Conservation (phyloP, 331 rosid species). For the Malus hybrid region DNA sequence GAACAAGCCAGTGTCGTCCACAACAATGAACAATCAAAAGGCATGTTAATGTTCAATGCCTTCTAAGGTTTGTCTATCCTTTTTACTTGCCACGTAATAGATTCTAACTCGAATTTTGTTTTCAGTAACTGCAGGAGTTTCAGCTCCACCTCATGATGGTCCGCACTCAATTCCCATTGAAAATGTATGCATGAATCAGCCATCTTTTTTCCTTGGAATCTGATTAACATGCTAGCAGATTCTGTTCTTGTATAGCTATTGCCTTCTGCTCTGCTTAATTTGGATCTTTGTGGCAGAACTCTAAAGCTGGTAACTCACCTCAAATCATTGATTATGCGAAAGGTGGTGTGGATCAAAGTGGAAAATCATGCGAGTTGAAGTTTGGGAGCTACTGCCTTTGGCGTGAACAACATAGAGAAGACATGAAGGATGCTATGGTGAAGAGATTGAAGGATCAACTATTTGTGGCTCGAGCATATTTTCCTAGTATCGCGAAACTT, state of each 20-base stretch:
- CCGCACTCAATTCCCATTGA: conserved; percentile 30
- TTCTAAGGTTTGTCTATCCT: conserved; percentile 5
- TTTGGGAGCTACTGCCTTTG: conserved; percentile 94
- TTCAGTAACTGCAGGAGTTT: conserved; percentile 33
- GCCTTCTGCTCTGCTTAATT: conserved; percentile 16
- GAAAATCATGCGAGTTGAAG: conserved; percentile 65
- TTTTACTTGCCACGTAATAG: conserved; percentile 4
- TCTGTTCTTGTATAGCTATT: neutral
- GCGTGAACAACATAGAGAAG: conserved; percentile 75
- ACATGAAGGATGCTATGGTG: conserved; percentile 68
- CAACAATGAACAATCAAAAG: conserved; percentile 33
- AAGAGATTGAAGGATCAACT: conserved; percentile 85
- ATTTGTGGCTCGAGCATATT: conserved; percentile 95
- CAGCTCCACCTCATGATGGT: conserved; percentile 26
- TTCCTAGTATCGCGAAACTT: conserved; percentile 89
- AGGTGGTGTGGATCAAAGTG: conserved; percentile 47
- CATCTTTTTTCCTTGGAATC: neutral
- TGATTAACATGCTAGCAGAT: too few species aligned
- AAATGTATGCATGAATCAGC: conserved; percentile 43
- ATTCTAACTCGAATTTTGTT: neutral
- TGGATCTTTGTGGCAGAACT: conserved; percentile 48
- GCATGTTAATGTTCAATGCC: conserved; percentile 17
- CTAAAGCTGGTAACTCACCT: conserved; percentile 22
- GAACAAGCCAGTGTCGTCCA: neutral
- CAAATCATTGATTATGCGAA: conserved; percentile 23